Base-by-base conservation (phyloP, 2,329 filamentous ascomycete species). In the Sodiomyces alkalinus region DNA sequence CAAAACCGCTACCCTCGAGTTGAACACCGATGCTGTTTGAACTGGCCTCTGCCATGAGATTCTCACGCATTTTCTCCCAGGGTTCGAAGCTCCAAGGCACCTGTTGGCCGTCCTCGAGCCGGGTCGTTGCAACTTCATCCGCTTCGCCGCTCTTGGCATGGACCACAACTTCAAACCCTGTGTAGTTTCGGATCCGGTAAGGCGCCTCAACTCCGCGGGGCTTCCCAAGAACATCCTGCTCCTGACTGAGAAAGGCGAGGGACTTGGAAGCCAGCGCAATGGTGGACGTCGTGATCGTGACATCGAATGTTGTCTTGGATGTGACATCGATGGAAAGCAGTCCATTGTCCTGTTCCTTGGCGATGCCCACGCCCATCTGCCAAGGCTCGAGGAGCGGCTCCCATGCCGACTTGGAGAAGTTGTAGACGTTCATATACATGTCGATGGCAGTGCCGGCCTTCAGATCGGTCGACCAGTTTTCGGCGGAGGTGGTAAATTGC, bases 381-480 rank as follows among this genome's bases (percentile, higher is more conserved):
- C 90, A 98, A 6, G 92, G 92, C 49, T 98, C 90, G 16, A 98
- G 73, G 19, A 98, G 57, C 3, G 90, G 90, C 50, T 98, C 90
- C 90, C 90, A 98, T 4, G 85, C 83, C 0, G 90, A 98, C 51
- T 98, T 98, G 10, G 90, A 90, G 55, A 98, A 98, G 53, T 98
- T 98, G 62, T 93, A 98, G 16, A 98, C 78, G 44, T 96, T 98
- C 42, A 92, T 71, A 51, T 93, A 93, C 38, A 87, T 83, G 37
- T 94, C 83, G 26, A 98, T 75, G n/a, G 73, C 79, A 0, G 83
- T 80, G 46, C 94, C 83, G 0, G 82, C 87, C 43, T 76, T 85
- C 51, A 98, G 64, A 14, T 76, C 78, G 5, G 75, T 77, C 1
- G 87, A 87, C 90, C 90, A 99, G 47, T 98, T 83, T 39, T 79